A percentile compares a stretch with the other conserved stretches of the same genome.
Conservation (phyloP, 2,329 filamentous ascomycete genomes). For the Penicillium occitanis region DNA sequence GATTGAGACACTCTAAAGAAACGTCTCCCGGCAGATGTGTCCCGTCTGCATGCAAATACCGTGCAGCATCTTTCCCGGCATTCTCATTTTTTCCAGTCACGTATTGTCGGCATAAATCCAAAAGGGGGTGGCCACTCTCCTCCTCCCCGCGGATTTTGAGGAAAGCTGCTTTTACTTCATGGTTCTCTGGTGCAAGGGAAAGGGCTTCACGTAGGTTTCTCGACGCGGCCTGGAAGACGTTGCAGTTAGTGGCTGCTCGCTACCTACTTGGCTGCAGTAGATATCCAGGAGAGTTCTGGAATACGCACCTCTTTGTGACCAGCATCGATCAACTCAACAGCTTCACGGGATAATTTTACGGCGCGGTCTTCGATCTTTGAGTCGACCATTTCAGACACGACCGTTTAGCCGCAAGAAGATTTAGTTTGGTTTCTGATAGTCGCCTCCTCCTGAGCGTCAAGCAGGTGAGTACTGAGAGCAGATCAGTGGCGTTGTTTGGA, state of each 20-base stretch:
- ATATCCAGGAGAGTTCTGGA: neutral
- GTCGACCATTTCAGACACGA: conserved; percentile 40
- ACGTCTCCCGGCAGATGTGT: conserved; percentile 44
- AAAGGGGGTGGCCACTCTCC: conserved; percentile 43
- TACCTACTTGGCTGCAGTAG: neutral
- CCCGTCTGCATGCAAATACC: conserved; percentile 46
- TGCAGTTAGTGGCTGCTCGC: conserved; percentile 11
- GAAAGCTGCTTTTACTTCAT: conserved; percentile 48
- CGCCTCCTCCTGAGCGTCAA: conserved; percentile 2
- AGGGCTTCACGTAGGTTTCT: conserved; percentile 52
- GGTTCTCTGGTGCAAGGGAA: conserved; percentile 46
- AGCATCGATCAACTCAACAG: conserved; percentile 47
- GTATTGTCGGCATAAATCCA: conserved; percentile 48
- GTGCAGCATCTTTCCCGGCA: conserved; percentile 46
- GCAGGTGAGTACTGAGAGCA: neutral
- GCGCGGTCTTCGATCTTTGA: conserved; percentile 48
- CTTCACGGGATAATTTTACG: conserved; percentile 47
- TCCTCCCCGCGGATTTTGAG: conserved; percentile 46
- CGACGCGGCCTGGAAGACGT: conserved; percentile 43
- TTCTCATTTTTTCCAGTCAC: conserved; percentile 41
- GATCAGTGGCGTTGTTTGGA: neutral
- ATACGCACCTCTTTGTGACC: conserved; percentile 46
- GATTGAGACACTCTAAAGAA: conserved; percentile 45
- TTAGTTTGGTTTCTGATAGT: neutral
- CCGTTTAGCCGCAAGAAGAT: conserved; percentile 3